Evolutionary conservation across 2,329 filamentous ascomycete species (phyloP), one percentile per base, ranked within the genome.

Genomic region (Ceratocystis harringtonii): DNA sequence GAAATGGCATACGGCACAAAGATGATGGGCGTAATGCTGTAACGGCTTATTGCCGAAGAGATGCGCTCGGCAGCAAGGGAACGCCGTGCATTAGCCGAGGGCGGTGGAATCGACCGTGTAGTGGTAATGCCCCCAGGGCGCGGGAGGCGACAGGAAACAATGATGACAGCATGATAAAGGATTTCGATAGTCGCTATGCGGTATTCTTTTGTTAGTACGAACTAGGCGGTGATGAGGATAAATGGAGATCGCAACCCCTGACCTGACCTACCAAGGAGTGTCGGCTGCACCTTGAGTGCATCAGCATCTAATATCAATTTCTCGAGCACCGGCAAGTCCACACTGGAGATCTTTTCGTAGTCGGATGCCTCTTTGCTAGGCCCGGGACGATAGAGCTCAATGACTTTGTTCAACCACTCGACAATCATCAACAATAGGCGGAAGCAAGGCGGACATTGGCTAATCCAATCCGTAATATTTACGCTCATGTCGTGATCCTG

Each of bases 111-210:
- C 4, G 74, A 80, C 30, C 73, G 75, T 43, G 75, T 77, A 52
- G 74, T 76, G 1, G 74, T 72, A 41, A 72, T 67, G 22, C 75
- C 74, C 55, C 77, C 73, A 10, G 75, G 75, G 10, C 77, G 72
- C 2, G 79, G 75, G 4, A 80, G 77, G n/a, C 84, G 78, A 62
- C 81, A 85, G 0, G 83, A 85, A 1, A 86, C 74, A 7, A 86
- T 84, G 44, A 82, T 80, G 5, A 87, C 80, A 2, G 83, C 82
- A 69, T 86, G 83, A 69, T 87, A 87, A 17, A 87, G 79, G 0
- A 81, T 79, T 69, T 86, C 84, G 5, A 86, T 77, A 0, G 84
- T 85, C 6, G 78, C 82, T 84, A 45, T 4, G 5, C 2, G 1
- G 32, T 36, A 28, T n/a, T 65, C 75, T 60, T 75, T 71, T 12